Base-by-base conservation (phyloP, 208 protist genomes). In the Leishmania lainsoni region DNA sequence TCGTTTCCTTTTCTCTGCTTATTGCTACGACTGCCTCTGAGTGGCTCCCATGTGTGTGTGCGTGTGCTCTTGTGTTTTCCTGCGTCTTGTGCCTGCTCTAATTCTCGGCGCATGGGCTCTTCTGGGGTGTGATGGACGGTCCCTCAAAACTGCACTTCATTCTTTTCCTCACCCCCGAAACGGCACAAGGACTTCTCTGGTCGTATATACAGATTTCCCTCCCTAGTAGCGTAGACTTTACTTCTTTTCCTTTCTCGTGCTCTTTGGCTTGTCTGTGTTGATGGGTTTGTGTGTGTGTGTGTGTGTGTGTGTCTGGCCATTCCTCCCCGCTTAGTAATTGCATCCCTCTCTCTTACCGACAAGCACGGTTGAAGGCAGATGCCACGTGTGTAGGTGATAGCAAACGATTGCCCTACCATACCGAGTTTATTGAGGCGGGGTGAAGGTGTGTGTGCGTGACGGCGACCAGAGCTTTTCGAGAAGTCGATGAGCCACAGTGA, bases 1-100 rank as follows among this genome's bases (percentile, higher is more conserved):
- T 69, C 32, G 59, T 39, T 66, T n/a, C 26, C 59, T 66, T 35
- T 35, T 71, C 16, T 80, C 17, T 75, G 69, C 76, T 75, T 72
- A 49, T 65, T 75, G 49, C 26, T 29, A 29, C 58, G 45, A 35
- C 32, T 74, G n/a, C 48, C 16, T 54, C n/a, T 61, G 63, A 10
- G 63, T n/a, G 63, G 14, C 22, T 16, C 22, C 56, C 6, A 61
- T 5, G 32, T 29, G 63, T 29, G 63, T 17, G n/a, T n/a, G 14
- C n/a, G 63, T n/a, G 63, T 45, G 63, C 29, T 8, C n/a, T 14
- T 42, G 63, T 42, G 63, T 61, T 26, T 17, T 61, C 56, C 2
- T 20, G 16, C 52, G 52, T 56, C 52, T 16, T 56, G 52, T 10
- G 56, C 56, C 5, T 10, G 22, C 56, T 61, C 42, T 4, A 26